Conservation (phyloP, 768 basidiomycete genomes). For the Termitomyces sp. region DNA sequence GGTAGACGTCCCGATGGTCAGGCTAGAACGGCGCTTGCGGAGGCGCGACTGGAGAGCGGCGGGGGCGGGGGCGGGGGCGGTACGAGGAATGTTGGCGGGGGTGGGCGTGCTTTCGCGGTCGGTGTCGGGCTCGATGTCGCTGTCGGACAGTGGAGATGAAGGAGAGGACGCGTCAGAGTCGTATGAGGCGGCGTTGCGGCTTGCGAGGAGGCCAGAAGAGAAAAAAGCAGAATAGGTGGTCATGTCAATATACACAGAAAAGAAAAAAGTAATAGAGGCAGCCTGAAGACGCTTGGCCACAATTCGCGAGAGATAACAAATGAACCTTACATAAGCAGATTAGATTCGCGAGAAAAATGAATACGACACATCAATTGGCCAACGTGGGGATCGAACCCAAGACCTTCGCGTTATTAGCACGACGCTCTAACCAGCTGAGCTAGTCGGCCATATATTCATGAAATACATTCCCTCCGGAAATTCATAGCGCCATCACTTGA, state of each 20-base stretch:
- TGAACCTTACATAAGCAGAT: constrained; percentile 13
- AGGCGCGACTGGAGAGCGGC: constrained; percentile 35
- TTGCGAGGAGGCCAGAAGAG: constrained; percentile 67
- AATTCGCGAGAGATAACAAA: neutral
- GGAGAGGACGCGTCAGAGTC: constrained; percentile 21
- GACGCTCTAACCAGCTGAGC: constrained; percentile 87
- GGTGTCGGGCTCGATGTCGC: constrained; percentile 33
- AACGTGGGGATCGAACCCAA: constrained; percentile 68
- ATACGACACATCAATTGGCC: constrained; percentile 34
- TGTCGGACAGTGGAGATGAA: constrained; percentile 28
- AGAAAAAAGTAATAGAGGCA: constrained; percentile 5
- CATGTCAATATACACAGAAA: constrained; percentile 18
- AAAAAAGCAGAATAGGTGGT: constrained; percentile 67
- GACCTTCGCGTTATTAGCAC: constrained; percentile 78
- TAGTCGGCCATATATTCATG: constrained; percentile 78
- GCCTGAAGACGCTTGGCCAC: neutral
- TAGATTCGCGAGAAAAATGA: neutral
- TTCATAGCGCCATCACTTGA: too few species aligned
- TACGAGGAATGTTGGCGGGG: constrained; percentile 14
- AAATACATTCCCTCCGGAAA: too few species aligned
- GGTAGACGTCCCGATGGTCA: constrained; percentile 53
- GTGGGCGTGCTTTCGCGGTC: constrained; percentile 25
- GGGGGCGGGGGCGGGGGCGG: neutral
- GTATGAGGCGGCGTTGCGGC: constrained; percentile 23
- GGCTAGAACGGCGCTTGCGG: constrained; percentile 62